Evolutionary conservation across 129 eudicot species (phyloP).

Genomic region (Pulicaria dysenterica): DNA sequence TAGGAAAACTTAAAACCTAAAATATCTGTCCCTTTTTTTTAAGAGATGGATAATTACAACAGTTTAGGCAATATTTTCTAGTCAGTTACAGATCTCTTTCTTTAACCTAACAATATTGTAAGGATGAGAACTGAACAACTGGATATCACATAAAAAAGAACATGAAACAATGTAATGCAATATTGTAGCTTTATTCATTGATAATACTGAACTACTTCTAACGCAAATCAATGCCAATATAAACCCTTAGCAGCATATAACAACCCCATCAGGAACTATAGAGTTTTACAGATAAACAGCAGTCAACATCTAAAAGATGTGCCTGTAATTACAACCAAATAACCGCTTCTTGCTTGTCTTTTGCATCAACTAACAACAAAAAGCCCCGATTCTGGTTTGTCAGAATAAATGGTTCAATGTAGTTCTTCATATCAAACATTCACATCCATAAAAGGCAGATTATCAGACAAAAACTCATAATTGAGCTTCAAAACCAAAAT

Average conservation of each 20-base stretch:
- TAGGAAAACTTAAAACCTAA: background rate
- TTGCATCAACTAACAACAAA: no score
- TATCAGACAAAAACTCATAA: background rate
- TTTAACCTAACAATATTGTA: background rate
- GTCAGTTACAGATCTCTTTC: background rate
- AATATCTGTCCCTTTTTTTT: background rate
- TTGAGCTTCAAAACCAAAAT: background rate
- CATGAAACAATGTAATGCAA: background rate
- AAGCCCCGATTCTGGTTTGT: no score
- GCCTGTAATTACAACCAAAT: no score
- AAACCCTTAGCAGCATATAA: conserved; percentile 9
- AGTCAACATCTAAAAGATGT: no score
- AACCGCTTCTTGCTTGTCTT: no score
- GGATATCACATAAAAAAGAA: background rate
- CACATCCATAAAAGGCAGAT: no score
- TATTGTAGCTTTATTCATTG: background rate
- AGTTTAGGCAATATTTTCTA: background rate
- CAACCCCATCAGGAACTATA: no score
- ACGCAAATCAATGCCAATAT: background rate
- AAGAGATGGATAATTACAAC: background rate
- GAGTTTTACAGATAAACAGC: no score
- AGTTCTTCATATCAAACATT: no score
- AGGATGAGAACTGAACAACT: background rate
- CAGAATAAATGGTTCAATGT: no score
- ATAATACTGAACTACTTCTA: background rate